Percentiles rank a stretch among this genome's conserved stretches.
Evolutionary conservation across 306 rosid genomes (phyloP).

Genomic region (Vachellia collinsii): DNA sequence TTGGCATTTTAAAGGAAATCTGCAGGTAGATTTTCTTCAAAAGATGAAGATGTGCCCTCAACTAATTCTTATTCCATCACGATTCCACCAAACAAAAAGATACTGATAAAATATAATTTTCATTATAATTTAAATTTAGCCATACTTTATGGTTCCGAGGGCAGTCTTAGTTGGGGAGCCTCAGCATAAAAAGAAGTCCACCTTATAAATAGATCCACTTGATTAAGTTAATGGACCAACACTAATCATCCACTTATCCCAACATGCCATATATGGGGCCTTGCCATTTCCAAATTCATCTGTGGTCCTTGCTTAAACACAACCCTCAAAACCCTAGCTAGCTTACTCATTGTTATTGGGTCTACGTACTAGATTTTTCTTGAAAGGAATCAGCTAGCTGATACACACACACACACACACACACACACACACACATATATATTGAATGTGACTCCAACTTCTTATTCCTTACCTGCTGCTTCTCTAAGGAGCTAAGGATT

Average conservation of each 20-base stretch:
- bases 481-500: background rate
- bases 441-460: background rate
- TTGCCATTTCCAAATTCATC: background rate
- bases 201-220: background rate
- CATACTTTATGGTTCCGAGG: background rate
- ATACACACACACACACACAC: no score
- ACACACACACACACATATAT: no score
- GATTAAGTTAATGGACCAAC: background rate
- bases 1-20: background rate
- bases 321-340: background rate
- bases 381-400: background rate
- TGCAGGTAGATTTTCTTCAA: background rate
- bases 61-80: background rate
- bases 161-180: background rate
- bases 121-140: background rate
- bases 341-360: no score
- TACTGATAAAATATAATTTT: background rate
- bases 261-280: background rate
- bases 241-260: constrained; percentile 4
- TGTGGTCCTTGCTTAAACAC: background rate
- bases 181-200: background rate
- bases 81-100: background rate
- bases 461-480: background rate
- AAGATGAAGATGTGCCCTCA: background rate
- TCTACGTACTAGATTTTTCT: background rate